Evolutionary conservation across 257 asterid species (phyloP).

Genomic region (Salvia miltiorrhiza): DNA sequence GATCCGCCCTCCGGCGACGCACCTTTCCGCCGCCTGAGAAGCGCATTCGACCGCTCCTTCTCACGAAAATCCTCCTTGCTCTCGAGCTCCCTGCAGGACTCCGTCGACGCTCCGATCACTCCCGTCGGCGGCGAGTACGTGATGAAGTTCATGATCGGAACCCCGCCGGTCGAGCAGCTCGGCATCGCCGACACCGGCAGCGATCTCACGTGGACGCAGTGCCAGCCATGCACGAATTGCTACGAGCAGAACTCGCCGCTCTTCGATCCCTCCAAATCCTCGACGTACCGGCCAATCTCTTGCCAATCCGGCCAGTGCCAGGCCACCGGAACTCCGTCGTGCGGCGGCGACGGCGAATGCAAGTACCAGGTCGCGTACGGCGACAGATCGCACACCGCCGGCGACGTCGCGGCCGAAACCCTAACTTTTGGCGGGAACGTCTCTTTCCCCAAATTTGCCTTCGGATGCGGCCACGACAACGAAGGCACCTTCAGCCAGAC

Average conservation of each 20-base stretch:
- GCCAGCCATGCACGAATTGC: slow-evolving; percentile 46
- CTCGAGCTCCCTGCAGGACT: background rate
- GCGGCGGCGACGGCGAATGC: slow-evolving; percentile 24
- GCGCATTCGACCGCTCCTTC: slow-evolving; percentile 32
- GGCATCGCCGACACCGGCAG: slow-evolving; percentile 66
- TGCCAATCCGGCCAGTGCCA: slow-evolving; percentile 33
- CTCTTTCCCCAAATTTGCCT: slow-evolving; percentile 30
- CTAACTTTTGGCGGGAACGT: slow-evolving; percentile 26
- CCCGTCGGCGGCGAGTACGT: slow-evolving; percentile 41
- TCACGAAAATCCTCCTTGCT: slow-evolving; percentile 30
- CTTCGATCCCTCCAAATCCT: slow-evolving; percentile 35
- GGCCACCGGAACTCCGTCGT: background rate
- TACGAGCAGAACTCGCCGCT: slow-evolving; percentile 43
- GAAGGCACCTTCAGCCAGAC: slow-evolving; percentile 32
- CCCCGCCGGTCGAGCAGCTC: slow-evolving; percentile 39
- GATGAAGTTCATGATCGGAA: slow-evolving; percentile 44
- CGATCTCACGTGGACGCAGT: slow-evolving; percentile 61
- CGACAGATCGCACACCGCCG: slow-evolving; percentile 31
- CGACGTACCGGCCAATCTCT: slow-evolving; percentile 17
- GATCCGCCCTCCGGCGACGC: slow-evolving; percentile 45
- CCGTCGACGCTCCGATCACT: slow-evolving; percentile 9
- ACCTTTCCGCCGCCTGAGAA: slow-evolving; percentile 20
- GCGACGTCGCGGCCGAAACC: slow-evolving; percentile 47
- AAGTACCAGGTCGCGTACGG: slow-evolving; percentile 35
- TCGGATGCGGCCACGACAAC: slow-evolving; percentile 57